phyloP scores from a whole-genome alignment of 2,329 filamentous ascomycete genomes.

The Colletotrichum cuscutae region DNA sequence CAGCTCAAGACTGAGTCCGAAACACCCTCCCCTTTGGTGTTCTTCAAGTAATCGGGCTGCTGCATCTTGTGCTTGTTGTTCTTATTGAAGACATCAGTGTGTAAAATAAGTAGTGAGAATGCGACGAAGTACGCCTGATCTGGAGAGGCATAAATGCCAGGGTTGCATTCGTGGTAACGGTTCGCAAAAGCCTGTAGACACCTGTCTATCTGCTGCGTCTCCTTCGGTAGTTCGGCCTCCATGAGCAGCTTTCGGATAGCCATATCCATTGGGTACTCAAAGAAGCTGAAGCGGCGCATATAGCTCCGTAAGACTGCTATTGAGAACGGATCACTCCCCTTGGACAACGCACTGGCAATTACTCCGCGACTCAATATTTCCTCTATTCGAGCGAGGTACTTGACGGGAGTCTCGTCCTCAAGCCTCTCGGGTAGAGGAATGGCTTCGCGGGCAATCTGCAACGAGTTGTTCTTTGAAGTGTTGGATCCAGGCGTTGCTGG shows the following conservation, averaged over 20 bases:
- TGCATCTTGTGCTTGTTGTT: conserved; percentile 99
- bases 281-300: conserved; percentile 95
- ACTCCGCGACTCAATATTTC: conserved; percentile 81
- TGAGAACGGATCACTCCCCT: conserved; percentile 86
- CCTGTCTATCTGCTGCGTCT: conserved; percentile 97
- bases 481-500: conserved; percentile 76
- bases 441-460: conserved; percentile 80
- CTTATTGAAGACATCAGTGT: conserved; percentile 99
- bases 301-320: conserved; percentile 89
- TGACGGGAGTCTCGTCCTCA: conserved; percentile 89
- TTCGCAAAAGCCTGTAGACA: conserved; percentile 95
- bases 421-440: conserved; percentile 79
- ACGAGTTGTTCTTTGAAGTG: conserved; percentile 83
- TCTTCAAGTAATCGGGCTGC: conserved; percentile 93
- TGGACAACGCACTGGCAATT: conserved; percentile 87
- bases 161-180: conserved; percentile 97
- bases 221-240: conserved; percentile 95
- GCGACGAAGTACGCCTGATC: conserved; percentile 99
- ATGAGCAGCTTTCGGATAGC: conserved; percentile 94
- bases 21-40: conserved; percentile 91
- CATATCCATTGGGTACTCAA: conserved; percentile 98
- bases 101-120: conserved; percentile 94
- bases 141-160: conserved; percentile 88
- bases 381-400: conserved; percentile 87
- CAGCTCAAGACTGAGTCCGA: conserved; percentile 93